A percentile compares a stretch with the other conserved stretches of the same genome.
These are phyloP conservation scores for Aspergillus panamensis DNA, from an alignment of 495 filamentous ascomycete species.

Conservation along the genomic window DNA sequence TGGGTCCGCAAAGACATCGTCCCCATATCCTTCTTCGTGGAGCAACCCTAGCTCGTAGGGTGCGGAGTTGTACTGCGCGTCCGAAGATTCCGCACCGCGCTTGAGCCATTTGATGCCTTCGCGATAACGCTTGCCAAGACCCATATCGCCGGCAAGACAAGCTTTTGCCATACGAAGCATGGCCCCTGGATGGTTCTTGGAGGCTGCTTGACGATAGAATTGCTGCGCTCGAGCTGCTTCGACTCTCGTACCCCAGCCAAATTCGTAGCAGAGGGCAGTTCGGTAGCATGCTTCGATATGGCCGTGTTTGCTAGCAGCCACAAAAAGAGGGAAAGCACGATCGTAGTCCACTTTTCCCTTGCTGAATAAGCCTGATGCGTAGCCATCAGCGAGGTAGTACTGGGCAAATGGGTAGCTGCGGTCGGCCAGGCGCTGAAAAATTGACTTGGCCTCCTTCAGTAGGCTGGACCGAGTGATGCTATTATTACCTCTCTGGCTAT, in stretches of 20 bases:
- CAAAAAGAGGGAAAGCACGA: constrained; percentile 84
- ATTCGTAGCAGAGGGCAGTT: constrained; percentile 92
- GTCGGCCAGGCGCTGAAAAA: constrained; percentile 80
- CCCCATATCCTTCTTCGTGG: constrained; percentile 85
- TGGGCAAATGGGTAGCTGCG: constrained; percentile 92
- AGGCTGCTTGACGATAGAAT: constrained; percentile 85
- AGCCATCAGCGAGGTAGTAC: constrained; percentile 95
- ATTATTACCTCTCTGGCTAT: constrained; percentile 32
- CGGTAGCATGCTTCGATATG: constrained; percentile 96
- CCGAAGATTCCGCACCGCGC: constrained; percentile 81
- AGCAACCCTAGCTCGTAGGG: constrained; percentile 87
- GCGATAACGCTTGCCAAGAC: constrained; percentile 74
- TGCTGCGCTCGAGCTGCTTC: constrained; percentile 88
- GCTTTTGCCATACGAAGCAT: constrained; percentile 90
- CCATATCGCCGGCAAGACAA: constrained; percentile 84
- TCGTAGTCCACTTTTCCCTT: constrained; percentile 90
- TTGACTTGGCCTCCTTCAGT: constrained; percentile 80
- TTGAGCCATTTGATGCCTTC: constrained; percentile 98
- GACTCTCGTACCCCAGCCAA: constrained; percentile 90
- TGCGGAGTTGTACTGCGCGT: constrained; percentile 85
- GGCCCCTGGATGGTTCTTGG: constrained; percentile 91
- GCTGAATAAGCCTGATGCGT: constrained; percentile 88
- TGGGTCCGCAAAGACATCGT: constrained; percentile 87
- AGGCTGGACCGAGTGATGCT: constrained; percentile 60
- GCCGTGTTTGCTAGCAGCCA: constrained; percentile 93